phyloP scores from a whole-genome alignment of 306 rosid species.

The Cercis canadensis region DNA sequence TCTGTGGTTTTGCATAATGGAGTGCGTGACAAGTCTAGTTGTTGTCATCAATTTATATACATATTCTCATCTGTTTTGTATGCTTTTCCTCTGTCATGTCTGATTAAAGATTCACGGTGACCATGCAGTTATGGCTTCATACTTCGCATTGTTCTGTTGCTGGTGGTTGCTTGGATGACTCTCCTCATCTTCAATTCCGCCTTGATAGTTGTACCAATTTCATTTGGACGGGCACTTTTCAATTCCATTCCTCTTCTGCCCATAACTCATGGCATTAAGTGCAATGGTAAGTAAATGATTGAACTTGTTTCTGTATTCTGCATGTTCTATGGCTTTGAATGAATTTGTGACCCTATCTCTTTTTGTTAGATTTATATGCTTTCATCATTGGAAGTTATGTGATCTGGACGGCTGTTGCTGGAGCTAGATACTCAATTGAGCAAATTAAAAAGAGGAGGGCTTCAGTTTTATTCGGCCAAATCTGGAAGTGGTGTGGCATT shows the following conservation, averaged over 20 bases:
- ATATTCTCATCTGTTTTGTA: constrained; percentile 1
- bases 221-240: constrained; percentile 87
- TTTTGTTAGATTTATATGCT: constrained; percentile 81
- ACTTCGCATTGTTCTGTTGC: constrained; percentile 88
- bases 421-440: constrained; percentile 86
- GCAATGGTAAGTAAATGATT: constrained; percentile 70
- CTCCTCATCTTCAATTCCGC: constrained; percentile 93
- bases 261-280: constrained; percentile 95
- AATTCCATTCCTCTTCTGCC: constrained; percentile 94
- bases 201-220: constrained; percentile 87
- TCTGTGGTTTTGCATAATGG: constrained; percentile 17
- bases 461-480: constrained; percentile 68
- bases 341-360: constrained; percentile 24
- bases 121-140: constrained; percentile 79
- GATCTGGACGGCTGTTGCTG: constrained; percentile 95
- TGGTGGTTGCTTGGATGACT: constrained; percentile 98
- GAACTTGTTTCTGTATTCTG: constrained; percentile 17
- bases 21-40: constrained; percentile 16
- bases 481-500: constrained; percentile 92
- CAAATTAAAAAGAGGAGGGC: constrained; percentile 73
- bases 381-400: constrained; percentile 94
- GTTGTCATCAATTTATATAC: constrained; percentile 10
- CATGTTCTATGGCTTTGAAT: constrained; percentile 13
- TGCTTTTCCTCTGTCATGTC: constrained; percentile 18
- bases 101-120: constrained; percentile 22